Evolutionary conservation across 352 stramenopile species (phyloP).

Genomic region (Pythium rishiriense): DNA sequence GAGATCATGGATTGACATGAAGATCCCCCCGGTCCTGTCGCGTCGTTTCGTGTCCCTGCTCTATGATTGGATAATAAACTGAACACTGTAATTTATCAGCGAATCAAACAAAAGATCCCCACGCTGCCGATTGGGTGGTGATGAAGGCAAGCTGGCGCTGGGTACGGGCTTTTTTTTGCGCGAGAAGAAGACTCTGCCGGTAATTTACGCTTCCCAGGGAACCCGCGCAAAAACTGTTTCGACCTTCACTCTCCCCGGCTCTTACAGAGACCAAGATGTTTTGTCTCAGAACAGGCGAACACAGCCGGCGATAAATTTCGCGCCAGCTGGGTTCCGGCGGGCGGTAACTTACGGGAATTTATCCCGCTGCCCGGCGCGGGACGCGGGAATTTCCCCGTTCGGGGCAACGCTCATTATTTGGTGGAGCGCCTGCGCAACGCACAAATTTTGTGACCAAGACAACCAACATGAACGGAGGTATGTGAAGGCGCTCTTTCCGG

Average conservation of each 20-base stretch:
- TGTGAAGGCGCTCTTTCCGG: constrained; percentile 3
- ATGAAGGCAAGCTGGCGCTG: constrained; percentile 14
- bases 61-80: constrained; percentile 19
- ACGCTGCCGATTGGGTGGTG: constrained; percentile 36
- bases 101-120: constrained; percentile 16
- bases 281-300: constrained; percentile 10
- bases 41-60: constrained; percentile 12
- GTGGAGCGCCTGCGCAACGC: constrained; percentile 20
- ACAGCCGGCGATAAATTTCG: constrained; percentile 10
- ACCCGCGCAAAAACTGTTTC: constrained; percentile 6
- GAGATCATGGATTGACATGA: background rate
- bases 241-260: constrained; percentile 14
- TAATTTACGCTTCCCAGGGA: constrained; percentile 17
- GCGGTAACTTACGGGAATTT: constrained; percentile 10
- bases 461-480: constrained; percentile 36
- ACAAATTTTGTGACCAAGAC: constrained; percentile 21
- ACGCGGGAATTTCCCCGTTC: constrained; percentile 11
- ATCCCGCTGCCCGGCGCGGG: background rate
- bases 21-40: background rate
- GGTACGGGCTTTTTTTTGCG: constrained; percentile 11
- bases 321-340: background rate
- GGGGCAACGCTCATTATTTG: constrained; percentile 17
- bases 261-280: background rate
- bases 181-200: constrained; percentile 14
- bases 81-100: constrained; percentile 3